Conservation (phyloP, 768 basidiomycete species). For the Kwoniella dendrophila region DNA sequence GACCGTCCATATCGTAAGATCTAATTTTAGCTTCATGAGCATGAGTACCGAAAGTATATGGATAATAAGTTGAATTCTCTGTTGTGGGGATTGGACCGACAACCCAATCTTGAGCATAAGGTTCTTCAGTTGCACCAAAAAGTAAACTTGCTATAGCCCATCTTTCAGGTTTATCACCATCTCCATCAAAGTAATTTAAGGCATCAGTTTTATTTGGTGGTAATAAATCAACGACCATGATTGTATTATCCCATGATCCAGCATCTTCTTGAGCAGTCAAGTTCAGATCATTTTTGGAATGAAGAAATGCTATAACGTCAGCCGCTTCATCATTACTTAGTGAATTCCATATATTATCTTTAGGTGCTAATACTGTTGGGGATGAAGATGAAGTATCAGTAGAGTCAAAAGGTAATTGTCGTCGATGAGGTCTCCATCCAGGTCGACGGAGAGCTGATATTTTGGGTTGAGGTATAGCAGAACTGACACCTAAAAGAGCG, state of each 20-base stretch:
- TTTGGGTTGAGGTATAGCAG: constrained; percentile 17
- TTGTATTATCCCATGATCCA: constrained; percentile 23
- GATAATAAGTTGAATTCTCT: constrained; percentile 64
- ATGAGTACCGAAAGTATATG: constrained; percentile 42
- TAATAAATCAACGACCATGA: constrained; percentile 31
- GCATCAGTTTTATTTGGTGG: constrained; percentile 34
- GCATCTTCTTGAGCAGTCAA: constrained; percentile 33
- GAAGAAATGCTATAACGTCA: constrained; percentile 30
- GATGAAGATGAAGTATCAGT: constrained; percentile 8
- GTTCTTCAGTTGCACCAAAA: constrained; percentile 35
- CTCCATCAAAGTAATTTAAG: constrained; percentile 29
- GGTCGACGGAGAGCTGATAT: constrained; percentile 16
- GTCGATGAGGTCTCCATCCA: constrained; percentile 15
- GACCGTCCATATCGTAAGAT: constrained; percentile 43
- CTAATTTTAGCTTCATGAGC: constrained; percentile 27
- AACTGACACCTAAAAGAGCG: not conserved
- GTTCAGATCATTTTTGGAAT: constrained; percentile 32
- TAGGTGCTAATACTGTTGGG: constrained; percentile 24
- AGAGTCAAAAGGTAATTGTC: not conserved
- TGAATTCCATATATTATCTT: constrained; percentile 27
- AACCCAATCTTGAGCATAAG: constrained; percentile 37
- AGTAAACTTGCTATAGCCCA: constrained; percentile 36
- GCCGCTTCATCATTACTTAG: constrained; percentile 39
- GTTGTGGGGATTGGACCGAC: constrained; percentile 37
- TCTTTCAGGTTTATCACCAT: constrained; percentile 25